Evolutionary conservation across 257 asterid genomes (phyloP), one percentile per base, ranked within the genome.

Genomic region (Linderniella brevidens): DNA sequence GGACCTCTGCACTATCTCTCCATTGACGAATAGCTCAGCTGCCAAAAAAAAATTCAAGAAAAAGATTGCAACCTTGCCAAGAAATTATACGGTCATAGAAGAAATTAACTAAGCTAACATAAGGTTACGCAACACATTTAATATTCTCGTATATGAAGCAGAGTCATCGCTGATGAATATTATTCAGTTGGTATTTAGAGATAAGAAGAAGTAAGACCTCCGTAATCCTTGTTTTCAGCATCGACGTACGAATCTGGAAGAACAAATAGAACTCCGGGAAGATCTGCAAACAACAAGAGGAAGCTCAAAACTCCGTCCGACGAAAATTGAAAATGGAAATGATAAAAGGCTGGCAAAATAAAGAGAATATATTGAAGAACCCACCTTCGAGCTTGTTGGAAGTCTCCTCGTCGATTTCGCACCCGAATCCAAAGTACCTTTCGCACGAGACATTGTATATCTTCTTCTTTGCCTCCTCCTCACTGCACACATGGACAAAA

Each of bases 241-340:
- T 88, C 98, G 43, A 88, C 98, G 63, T 85, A 88, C 11, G 98
- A 88, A 67, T 88, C 98, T 0, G 96, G 96, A 41, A 88, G 83
- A 59, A 88, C 96, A 66, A 88, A 88, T 32, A 88, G 80, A 61
- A 88, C 96, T 32, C 98, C 98, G 16, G 94, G 93, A 69, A 84
- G 19, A 49, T 92, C 96, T 88, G 85, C 59, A 54, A 0, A 29
- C 49, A 49, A 29, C 38, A 14, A 11, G 20, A 45, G 37, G 19
- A 11, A 19, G 3, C 4, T 39, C 20, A 5, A 61, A 25, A 25
- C 6, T 3, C 32, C 6, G 3, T 2, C 32, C 32, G 6, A 25
- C 32, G 32, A 6, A 25, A 25, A 6, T 25, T 25, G 32, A 25
- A 25, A 25, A n/a, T n/a, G n/a, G n/a, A n/a, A n/a, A n/a, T n/a